Evolutionary conservation across 192 early-diverging fungal genomes (phyloP), one percentile per base, ranked within the genome.

Genomic region (Podila horticola): DNA sequence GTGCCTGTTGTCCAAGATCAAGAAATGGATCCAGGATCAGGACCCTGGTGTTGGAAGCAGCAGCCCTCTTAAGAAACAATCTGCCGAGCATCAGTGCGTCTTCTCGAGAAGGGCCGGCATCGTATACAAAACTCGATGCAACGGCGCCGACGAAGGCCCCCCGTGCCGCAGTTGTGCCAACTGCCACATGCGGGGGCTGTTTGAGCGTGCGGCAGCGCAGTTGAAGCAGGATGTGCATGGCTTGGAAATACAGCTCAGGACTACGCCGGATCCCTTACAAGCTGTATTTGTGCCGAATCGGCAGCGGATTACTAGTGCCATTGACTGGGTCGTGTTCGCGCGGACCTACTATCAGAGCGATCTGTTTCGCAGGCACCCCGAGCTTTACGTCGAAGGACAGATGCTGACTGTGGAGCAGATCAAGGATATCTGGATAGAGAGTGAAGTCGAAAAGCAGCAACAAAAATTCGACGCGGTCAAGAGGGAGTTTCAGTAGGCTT

Each of bases 321-420:
- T 81, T 34, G 59, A 73, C n/a, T 81, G 77, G 77, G 30, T 36
- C 28, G 66, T 68, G 62, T 81, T 81, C 62, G 26, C 38, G n/a
- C 1, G 7, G 9, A 12, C 69, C 29, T 81, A 81, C 38, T 29
- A 55, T 4, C 26, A 67, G 1, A 68, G 70, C 30, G 67, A 69
- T 15, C 45, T 69, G 26, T 81, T 81, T 50, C 26, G 51, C 9
- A 65, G 59, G 71, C 58, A 73, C 28, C 71, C 57, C 12, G 66
- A 79, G 26, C 52, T 9, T 4, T 4, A 55, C n/a, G 4, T 10
- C 24, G n/a, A 4, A 1, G 22, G 52, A 3, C 5, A 26, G 5
- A 4, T 55, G n/a, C 22, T 17, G n/a, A 55, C 52, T 55, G 52
- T 55, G 3, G n/a, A 9, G n/a, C 13, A 55, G 11, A 55, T 55